Base-by-base conservation (phyloP, 1,284 basidiomycete genomes). In the Ganoderma meredithae region DNA sequence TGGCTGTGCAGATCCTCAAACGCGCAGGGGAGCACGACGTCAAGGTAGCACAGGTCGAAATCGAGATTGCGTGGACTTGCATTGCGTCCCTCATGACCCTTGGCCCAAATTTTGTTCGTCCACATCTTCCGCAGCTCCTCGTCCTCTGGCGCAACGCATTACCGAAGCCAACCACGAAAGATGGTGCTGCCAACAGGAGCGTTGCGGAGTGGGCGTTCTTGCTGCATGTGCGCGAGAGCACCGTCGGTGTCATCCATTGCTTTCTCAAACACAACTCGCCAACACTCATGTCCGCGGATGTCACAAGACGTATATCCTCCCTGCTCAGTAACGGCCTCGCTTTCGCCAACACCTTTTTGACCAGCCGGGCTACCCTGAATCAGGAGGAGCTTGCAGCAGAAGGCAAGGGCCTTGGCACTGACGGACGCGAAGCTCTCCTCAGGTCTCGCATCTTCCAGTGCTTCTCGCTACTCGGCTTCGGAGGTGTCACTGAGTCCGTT, bases 131-230 rank as follows among this genome's bases (percentile, higher is more conserved):
- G 0, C 96, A 98, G 75, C 84, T 99, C 8, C 87, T 99, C 33
- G 94, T 97, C 0, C 87, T 99, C 1, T 99, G 98, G 98, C 86
- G 97, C 43, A 99, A 99, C 75, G 96, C 98, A 1, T 85, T 99
- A 0, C 96, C 97, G 1, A 99, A 99, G 80, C 93, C 95, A 0
- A 95, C 95, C 0, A 92, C 86, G 74, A 97, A 97, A 79, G 97
- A 98, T 75, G 84, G 87, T 0, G 87, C 86, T 15, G 84, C 87
- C 0, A 88, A 90, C 19, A 85, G 95, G 25, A 89, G 89, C 41
- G 83, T 88, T 25, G 83, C 86, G 0, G 98, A 99, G 76, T 99
- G 97, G 96, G 86, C 87, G 64, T 99, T 99, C 81, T 83, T 99
- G 9, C 82, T 99, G 6, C 92, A 95, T 71, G 94, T 99, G 8